Percentiles rank a stretch among this genome's conserved stretches.
phyloP scores from a whole-genome alignment of 1,139 yeast genomes.

The Kluyveromyces sp. region DNA sequence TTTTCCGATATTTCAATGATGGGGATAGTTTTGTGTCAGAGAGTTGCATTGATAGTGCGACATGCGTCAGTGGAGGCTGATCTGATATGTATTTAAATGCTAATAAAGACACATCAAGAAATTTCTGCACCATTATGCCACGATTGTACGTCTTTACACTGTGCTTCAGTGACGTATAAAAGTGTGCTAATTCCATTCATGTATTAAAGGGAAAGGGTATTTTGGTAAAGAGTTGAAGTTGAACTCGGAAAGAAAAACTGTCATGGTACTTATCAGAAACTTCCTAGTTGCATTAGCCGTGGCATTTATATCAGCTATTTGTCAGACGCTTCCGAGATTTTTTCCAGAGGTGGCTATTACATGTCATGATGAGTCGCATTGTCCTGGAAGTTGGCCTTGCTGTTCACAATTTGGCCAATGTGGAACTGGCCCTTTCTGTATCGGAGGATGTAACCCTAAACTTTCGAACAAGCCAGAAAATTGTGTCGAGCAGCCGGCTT shows the following conservation, averaged over 20 bases:
- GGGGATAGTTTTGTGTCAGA: no score
- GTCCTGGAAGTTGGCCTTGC: constrained; percentile 72
- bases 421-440: constrained; percentile 73
- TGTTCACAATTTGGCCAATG: constrained; percentile 82
- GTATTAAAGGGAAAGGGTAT: no score
- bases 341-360: constrained; percentile 19
- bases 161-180: no score
- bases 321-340: background rate
- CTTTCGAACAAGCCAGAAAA: constrained; percentile 54
- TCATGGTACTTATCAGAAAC: background rate
- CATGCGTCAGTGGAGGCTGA: no score
- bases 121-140: no score
- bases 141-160: no score
- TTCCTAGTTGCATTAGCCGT: background rate
- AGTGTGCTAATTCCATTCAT: no score
- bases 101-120: no score
- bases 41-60: no score
- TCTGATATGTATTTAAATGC: no score
- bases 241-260: background rate
- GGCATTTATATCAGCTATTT: background rate
- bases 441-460: constrained; percentile 75
- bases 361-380: constrained; percentile 46
- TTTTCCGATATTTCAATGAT: no score
- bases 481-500: constrained; percentile 50
- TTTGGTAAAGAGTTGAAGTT: no score